These are phyloP conservation scores for Arthrobotrys sphaeroides DNA, from an alignment of 2,329 filamentous ascomycete genomes.

Conservation along the genomic window DNA sequence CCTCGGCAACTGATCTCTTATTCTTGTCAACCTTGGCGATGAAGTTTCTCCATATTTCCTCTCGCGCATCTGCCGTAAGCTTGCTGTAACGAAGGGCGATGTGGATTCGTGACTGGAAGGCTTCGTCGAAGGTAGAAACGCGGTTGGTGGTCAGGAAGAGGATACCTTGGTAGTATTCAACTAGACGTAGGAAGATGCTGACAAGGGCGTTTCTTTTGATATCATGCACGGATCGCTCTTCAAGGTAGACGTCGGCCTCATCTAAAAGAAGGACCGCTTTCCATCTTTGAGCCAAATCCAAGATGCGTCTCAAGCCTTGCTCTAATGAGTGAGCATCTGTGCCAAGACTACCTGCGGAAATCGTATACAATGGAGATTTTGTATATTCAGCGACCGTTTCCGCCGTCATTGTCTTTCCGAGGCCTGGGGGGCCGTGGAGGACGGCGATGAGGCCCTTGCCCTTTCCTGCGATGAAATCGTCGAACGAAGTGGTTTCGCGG, in stretches of 20 bases:
- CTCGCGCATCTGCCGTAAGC: conserved; percentile 54
- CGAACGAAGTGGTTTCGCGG: conserved; percentile 57
- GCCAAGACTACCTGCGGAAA: conserved; percentile 58
- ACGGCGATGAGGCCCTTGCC: conserved; percentile 28
- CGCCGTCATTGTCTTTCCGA: conserved; percentile 33
- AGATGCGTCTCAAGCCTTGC: conserved; percentile 57
- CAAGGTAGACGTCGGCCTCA: conserved; percentile 60
- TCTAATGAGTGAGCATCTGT: conserved; percentile 60
- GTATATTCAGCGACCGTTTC: conserved; percentile 16
- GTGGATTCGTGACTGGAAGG: conserved; percentile 61
- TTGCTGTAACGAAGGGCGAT: conserved; percentile 59
- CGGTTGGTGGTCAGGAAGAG: conserved; percentile 67
- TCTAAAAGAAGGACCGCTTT: conserved; percentile 59
- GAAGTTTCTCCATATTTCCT: conserved; percentile 58
- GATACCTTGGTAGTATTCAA: conserved; percentile 65
- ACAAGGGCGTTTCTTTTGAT: conserved; percentile 60
- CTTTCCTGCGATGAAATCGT: conserved; percentile 38
- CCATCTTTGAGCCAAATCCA: conserved; percentile 58
- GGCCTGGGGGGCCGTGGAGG: conserved; percentile 30
- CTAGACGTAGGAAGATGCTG: conserved; percentile 62
- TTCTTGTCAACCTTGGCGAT: conserved; percentile 48
- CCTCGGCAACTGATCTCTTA: conserved; percentile 13
- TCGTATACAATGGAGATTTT: conserved; percentile 10
- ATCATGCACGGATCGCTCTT: conserved; percentile 58
- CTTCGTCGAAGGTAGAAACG: conserved; percentile 61